Percentiles rank a stretch among this genome's conserved stretches.
Evolutionary conservation across 805 yeast species (phyloP).

Genomic region (Kodamaea hsintzibuensis): DNA sequence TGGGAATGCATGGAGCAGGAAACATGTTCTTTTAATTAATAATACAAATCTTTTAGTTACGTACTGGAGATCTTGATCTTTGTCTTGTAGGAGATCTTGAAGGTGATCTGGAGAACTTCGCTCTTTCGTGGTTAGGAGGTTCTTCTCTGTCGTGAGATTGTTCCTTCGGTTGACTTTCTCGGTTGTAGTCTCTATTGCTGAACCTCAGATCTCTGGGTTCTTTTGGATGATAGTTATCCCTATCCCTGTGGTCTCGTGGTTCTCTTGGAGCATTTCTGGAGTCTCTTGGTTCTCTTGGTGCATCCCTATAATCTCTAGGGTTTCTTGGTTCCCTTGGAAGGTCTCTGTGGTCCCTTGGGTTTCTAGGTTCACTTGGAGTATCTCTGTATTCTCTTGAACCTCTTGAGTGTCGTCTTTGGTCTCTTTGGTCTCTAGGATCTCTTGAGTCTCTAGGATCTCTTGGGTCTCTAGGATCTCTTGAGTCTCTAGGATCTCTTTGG

Average conservation of each 20-base stretch:
- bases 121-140: conserved; percentile 18
- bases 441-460: conserved; percentile 20
- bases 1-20: neutral
- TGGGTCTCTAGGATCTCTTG: conserved; percentile 17
- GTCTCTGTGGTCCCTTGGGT: conserved; percentile 5
- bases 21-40: neutral
- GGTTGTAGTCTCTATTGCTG: conserved; percentile 15
- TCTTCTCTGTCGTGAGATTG: conserved; percentile 8
- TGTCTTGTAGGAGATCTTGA: conserved; percentile 24
- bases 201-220: conserved; percentile 18
- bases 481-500: conserved; percentile 19
- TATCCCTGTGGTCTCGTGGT: neutral
- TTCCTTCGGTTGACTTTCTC: conserved; percentile 9
- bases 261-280: conserved; percentile 7
- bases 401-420: no score
- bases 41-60: conserved; percentile 15
- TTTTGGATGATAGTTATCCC: neutral
- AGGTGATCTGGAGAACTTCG: conserved; percentile 42
- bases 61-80: conserved; percentile 21
- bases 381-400: conserved; percentile 17
- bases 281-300: conserved; percentile 7
- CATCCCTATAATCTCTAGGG: conserved; percentile 8
- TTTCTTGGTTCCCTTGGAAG: neutral
- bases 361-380: conserved; percentile 16
- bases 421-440: conserved; percentile 17